Percentiles rank a stretch among this genome's conserved stretches.
These are phyloP conservation scores for Kalanchoe fedtschenkoi DNA, from an alignment of 164 flowering plant species.

Conservation along the genomic window DNA sequence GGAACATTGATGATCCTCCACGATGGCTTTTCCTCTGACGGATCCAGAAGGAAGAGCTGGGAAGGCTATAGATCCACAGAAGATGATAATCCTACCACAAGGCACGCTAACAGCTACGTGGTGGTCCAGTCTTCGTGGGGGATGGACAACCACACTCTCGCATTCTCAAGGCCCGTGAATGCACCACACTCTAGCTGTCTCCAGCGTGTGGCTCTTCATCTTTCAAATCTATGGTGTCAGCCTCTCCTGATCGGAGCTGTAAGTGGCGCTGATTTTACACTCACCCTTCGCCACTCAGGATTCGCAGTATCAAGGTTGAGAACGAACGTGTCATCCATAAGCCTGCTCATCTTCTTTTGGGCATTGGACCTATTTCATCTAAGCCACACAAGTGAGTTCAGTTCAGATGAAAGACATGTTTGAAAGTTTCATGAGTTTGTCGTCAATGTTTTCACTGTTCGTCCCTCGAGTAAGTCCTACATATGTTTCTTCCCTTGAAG, in stretches of 20 bases:
- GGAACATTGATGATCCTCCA: constrained; percentile 85
- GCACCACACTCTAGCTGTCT: constrained; percentile 52
- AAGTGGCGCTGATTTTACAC: constrained; percentile 55
- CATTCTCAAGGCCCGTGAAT: constrained; percentile 33
- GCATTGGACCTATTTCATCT: too few relatives aligned
- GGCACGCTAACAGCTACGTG: constrained; percentile 91
- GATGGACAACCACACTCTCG: constrained; percentile 59
- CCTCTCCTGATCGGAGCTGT: constrained; percentile 60
- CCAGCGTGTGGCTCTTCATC: constrained; percentile 66
- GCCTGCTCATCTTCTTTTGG: too few relatives aligned
- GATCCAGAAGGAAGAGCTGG: constrained; percentile 75
- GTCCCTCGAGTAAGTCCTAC: too few relatives aligned
- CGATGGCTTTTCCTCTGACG: constrained; percentile 73
- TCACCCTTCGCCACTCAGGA: constrained; percentile 67
- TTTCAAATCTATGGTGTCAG: constrained; percentile 69
- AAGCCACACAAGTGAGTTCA: too few relatives aligned
- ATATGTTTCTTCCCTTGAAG: too few relatives aligned
- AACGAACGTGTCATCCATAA: constrained; percentile 88
- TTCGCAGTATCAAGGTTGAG: constrained; percentile 59
- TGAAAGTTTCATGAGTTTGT: too few relatives aligned
- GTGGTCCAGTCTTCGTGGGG: constrained; percentile 75
- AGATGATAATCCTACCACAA: constrained; percentile 70
- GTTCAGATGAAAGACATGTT: too few relatives aligned
- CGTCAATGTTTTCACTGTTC: too few relatives aligned
- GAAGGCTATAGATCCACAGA: constrained; percentile 87